Evolutionary conservation across 257 asterid species (phyloP).

Genomic region (Lycium barbarum): DNA sequence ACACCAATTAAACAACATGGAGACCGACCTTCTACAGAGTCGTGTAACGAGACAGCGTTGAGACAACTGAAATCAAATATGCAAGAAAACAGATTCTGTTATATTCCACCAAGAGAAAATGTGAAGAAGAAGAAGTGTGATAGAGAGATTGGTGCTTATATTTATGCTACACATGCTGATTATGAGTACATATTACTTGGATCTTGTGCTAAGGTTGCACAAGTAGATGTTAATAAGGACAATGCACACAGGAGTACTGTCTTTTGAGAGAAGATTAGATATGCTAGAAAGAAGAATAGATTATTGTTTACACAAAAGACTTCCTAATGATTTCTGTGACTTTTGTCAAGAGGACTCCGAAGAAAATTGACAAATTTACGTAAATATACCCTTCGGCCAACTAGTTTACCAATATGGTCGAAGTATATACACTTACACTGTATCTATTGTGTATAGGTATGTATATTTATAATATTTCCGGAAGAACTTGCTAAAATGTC

Average conservation of each 20-base stretch:
- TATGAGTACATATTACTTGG: constrained; percentile 66
- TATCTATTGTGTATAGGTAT: too few species aligned
- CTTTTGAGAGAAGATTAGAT: constrained; percentile 64
- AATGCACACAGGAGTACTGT: constrained; percentile 75
- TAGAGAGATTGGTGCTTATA: constrained; percentile 56
- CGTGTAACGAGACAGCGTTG: constrained; percentile 47
- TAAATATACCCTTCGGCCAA: too few species aligned
- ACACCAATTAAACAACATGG: not conserved
- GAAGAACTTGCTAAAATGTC: too few species aligned
- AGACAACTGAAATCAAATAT: constrained; percentile 64
- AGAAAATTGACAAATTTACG: too few species aligned
- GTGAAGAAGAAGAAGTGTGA: constrained; percentile 49
- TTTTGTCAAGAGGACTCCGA: constrained; percentile 35
- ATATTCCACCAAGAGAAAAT: constrained; percentile 60
- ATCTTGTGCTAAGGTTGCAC: constrained; percentile 71
- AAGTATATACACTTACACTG: too few species aligned
- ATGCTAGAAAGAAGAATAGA: constrained; percentile 60
- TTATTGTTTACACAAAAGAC: constrained; percentile 39
- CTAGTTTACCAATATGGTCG: too few species aligned
- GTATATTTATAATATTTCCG: too few species aligned
- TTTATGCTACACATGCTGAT: constrained; percentile 52
- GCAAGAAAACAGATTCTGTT: constrained; percentile 71
- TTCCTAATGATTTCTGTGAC: constrained; percentile 38
- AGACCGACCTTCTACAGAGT: constrained; percentile 31
- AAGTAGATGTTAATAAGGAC: constrained; percentile 59